Evolutionary conservation across 1,284 basidiomycete species (phyloP).

Genomic region (Boletus semigastroideus): DNA sequence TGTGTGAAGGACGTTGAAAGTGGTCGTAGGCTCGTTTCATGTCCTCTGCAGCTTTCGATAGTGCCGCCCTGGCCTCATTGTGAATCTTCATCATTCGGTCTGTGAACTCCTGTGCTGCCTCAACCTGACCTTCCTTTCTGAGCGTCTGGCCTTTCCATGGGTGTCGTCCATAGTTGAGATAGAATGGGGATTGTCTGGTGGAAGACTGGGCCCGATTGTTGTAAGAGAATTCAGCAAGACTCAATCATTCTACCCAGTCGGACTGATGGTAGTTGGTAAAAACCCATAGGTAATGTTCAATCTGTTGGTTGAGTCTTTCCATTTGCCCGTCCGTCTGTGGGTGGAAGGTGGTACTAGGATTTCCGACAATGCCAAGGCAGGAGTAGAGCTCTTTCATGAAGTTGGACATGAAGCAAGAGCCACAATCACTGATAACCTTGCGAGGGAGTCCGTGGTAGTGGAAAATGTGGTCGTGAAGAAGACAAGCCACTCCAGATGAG

Average conservation of each 20-base stretch:
- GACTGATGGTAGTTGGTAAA: slow-evolving; percentile 19
- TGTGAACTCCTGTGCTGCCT: slow-evolving; percentile 10
- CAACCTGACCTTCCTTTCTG: neutral
- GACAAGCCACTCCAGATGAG: neutral
- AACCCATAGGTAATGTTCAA: slow-evolving; percentile 38
- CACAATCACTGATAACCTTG: slow-evolving; percentile 1
- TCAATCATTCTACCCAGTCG: slow-evolving; percentile 4
- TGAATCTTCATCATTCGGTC: slow-evolving; percentile 10
- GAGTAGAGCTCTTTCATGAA: neutral
- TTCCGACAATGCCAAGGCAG: neutral
- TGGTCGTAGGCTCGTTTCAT: slow-evolving; percentile 5
- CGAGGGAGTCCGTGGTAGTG: neutral
- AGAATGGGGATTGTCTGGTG: neutral
- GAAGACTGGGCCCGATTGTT: neutral
- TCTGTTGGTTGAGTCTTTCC: slow-evolving; percentile 40
- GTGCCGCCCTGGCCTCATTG: slow-evolving; percentile 14
- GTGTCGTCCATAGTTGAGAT: slow-evolving; percentile 16
- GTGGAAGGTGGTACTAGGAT: slow-evolving; percentile 17
- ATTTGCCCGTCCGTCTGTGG: neutral
- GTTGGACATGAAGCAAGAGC: neutral
- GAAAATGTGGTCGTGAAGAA: neutral
- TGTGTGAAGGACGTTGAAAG: fast-evolving
- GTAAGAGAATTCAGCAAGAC: slow-evolving; percentile 1
- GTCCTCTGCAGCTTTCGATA: slow-evolving; percentile 8
- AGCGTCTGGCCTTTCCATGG: slow-evolving; percentile 24